Evolutionary conservation across 257 asterid genomes (phyloP).

Genomic region (Petrea volubilis): DNA sequence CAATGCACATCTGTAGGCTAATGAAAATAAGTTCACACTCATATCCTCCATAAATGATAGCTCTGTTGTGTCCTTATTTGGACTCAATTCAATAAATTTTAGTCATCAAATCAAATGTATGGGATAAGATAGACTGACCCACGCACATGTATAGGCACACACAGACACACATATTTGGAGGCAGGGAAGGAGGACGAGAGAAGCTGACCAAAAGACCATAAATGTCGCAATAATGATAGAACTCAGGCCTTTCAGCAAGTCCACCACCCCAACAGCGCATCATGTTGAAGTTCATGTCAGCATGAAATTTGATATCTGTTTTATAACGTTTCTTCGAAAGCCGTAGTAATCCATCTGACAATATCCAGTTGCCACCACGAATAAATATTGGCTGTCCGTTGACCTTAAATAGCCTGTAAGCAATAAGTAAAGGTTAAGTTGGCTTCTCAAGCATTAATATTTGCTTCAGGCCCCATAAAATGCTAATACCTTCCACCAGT

Average conservation of each 20-base stretch:
- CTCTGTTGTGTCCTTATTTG: constrained; percentile 1
- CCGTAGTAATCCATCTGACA: constrained; percentile 93
- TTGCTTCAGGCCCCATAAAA: constrained; percentile 7
- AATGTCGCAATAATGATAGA: constrained; percentile 85
- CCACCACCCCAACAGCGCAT: constrained; percentile 99
- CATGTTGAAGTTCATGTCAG: constrained; percentile 99
- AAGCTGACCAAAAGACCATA: constrained; percentile 82
- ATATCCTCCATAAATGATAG: not conserved
- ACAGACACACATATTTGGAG: not conserved
- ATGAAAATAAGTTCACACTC: not conserved
- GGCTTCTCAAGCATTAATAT: constrained; percentile 12
- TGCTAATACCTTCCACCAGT: constrained; percentile 91
- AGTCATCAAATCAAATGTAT: not conserved
- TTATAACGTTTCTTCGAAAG: constrained; percentile 78
- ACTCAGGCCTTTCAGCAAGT: constrained; percentile 95
- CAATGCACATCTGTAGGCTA: not conserved
- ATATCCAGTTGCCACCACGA: constrained; percentile 98
- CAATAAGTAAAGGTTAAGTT: constrained; percentile 19
- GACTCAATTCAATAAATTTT: not conserved
- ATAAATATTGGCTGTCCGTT: constrained; percentile 88
- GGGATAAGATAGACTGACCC: not conserved
- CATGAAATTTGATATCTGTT: constrained; percentile 91
- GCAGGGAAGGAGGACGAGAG: constrained; percentile 4
- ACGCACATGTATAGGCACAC: not conserved
- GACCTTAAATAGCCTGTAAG: constrained; percentile 82